Percentiles rank a stretch among this genome's conserved stretches.
These are phyloP conservation scores for Calonectria pseudoturangicola DNA, from an alignment of 2,329 filamentous ascomycete species.

Conservation along the genomic window DNA sequence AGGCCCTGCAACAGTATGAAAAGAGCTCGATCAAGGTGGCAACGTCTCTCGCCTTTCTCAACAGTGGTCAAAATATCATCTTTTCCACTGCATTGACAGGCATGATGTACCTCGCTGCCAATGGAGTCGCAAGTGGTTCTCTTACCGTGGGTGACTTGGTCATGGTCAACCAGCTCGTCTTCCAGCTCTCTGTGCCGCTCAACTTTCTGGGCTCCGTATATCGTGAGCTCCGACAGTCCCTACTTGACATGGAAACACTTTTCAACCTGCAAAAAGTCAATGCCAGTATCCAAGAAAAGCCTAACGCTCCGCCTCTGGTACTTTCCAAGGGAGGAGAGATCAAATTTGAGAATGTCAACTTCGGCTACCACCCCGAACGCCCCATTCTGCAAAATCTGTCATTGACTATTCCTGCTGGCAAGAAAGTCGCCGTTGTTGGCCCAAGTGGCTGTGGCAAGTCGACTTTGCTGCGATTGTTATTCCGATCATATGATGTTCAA, in stretches of 20 bases:
- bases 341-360: constrained; percentile 94
- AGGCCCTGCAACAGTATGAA: constrained; percentile 89
- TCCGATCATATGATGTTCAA: constrained; percentile 95
- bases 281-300: constrained; percentile 86
- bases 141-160: constrained; percentile 97
- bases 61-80: constrained; percentile 96
- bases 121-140: constrained; percentile 87
- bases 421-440: constrained; percentile 96
- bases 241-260: constrained; percentile 98
- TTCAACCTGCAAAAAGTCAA: constrained; percentile 99
- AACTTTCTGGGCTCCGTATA: constrained; percentile 99
- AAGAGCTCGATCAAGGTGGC: constrained; percentile 97
- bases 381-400: constrained; percentile 90
- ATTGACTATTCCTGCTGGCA: constrained; percentile 93
- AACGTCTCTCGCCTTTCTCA: constrained; percentile 93
- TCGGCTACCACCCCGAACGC: constrained; percentile 91
- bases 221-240: constrained; percentile 92
- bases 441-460: constrained; percentile 98
- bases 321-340: constrained; percentile 90
- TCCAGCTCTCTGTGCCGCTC: constrained; percentile 95
- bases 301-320: constrained; percentile 82
- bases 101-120: constrained; percentile 98
- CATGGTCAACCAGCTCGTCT: constrained; percentile 99
- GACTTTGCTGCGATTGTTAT: constrained; percentile 91
- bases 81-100: constrained; percentile 94